Base-by-base conservation (phyloP, 1,139 yeast genomes). In the Petasospora rhodanensis region DNA sequence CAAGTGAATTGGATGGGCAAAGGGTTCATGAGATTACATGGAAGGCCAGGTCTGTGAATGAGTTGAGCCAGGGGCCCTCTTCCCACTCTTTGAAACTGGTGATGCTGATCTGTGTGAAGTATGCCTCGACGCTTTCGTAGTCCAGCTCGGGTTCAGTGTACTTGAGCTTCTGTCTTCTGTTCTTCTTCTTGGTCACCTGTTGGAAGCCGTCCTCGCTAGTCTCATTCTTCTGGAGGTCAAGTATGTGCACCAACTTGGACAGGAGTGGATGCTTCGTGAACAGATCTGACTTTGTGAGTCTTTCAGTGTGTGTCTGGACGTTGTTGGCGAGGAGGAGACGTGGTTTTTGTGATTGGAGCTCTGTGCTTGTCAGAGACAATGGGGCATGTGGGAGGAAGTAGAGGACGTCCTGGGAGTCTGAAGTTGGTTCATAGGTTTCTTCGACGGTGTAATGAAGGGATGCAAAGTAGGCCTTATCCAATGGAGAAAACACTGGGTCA, bases 371-470 rank as follows among this genome's bases (percentile, higher is more conserved):
- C 10, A 83, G 57, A 6, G 61, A 64, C 25, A 80, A 57, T 1
- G 87, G 85, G 0, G 89, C 89, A 57, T 84, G 95, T 0, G 93
- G 93, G 35, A 83, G 64, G 48, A 74, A 83, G 45, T 62, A 76
- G 2, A 80, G 52, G 1, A 28, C 21, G n/a, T 18, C 29, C 3
- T 34, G 31, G 3, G 37, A 27, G 4, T 28, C 18, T 5, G 38
- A 24, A 4, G 35, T 31, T 9, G 10, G 23, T 4, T 18, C 16
- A 23, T 37, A 41, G 1, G 28, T 28, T 20, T 42, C 41, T 22
- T 42, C 42, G 23, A 64, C 54, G 1, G 13, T 28, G 29, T 42
- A 56, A 1, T 51, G 43, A 22, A 51, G 31, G 0, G 41, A 31
- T 2, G 35, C 34, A 4, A 75, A 52, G 14, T 65, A 47, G 6